These are phyloP conservation scores for Dalechampia spathulata DNA, from an alignment of 441 rosid genomes.

Conservation along the genomic window DNA sequence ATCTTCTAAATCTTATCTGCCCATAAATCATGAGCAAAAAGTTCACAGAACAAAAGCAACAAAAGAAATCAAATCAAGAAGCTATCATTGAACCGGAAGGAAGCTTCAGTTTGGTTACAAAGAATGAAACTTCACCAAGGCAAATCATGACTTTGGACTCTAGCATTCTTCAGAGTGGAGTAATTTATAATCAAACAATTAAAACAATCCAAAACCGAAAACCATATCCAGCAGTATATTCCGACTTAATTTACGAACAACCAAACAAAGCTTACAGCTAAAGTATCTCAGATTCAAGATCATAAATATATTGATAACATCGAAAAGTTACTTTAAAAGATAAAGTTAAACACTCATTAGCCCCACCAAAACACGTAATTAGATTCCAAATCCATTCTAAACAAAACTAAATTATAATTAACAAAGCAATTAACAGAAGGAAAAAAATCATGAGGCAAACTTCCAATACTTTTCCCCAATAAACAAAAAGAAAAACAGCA, in stretches of 20 bases:
- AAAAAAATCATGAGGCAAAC: not conserved
- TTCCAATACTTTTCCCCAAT: not conserved
- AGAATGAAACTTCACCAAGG: slow-evolving; percentile 7
- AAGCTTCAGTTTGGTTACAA: slow-evolving; percentile 12
- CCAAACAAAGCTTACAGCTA: slow-evolving; percentile 18
- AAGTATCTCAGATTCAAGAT: slow-evolving; percentile 20
- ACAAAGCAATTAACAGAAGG: not conserved
- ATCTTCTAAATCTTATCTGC: not conserved
- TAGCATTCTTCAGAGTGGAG: not conserved
- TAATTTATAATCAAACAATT: slow-evolving; percentile 7
- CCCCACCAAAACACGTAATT: not conserved
- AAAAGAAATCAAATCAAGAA: slow-evolving; percentile 4
- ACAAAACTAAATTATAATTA: slow-evolving; percentile 14
- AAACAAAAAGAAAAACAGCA: not conserved
- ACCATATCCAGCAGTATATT: slow-evolving; percentile 4
- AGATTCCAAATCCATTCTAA: slow-evolving; percentile 7
- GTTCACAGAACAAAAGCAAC: slow-evolving; percentile 6
- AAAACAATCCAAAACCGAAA: slow-evolving; percentile 3
- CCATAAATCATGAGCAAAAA: slow-evolving; percentile 3
- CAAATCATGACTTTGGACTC: not conserved
- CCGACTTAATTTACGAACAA: slow-evolving; percentile 8
- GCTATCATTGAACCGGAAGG: slow-evolving; percentile 1
- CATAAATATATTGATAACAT: slow-evolving; percentile 13
- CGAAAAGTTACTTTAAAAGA: slow-evolving; percentile 1
- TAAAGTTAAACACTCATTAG: not conserved